Evolutionary conservation across 768 basidiomycete genomes (phyloP), one percentile per base, ranked within the genome.

Genomic region (Pleurotus giganteus): DNA sequence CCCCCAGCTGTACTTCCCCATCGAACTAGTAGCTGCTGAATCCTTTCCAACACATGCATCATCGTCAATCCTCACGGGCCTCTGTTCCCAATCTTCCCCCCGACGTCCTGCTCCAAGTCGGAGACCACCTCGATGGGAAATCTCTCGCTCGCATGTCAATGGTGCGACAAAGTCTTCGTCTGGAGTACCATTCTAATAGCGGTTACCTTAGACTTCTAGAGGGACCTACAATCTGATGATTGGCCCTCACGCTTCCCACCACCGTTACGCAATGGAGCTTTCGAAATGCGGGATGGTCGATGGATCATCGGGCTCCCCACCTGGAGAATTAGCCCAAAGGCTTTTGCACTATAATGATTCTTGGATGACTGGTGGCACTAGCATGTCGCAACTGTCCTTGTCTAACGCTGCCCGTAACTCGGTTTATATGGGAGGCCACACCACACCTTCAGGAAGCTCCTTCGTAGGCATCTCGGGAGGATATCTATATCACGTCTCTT

Each of bases 361-460:
- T 17, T 51, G 49, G 49, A 51, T 51, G 49, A 51, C 29, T 37
- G 49, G 49, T 26, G 49, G 49, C 12, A n/a, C 34, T n/a, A 51
- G 31, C 32, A 51, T 51, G 31, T 34, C 49, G 8, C 49, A 51
- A 29, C 23, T 51, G n/a, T 19, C 31, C 34, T 34, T 51, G 32
- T 21, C 29, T 6, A 29, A 17, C n/a, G 34, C 23, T 21, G 17
- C 9, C 21, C 49, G 17, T 4, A 34, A 37, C 32, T 36, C 49
- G 2, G 49, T 51, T 17, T 51, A 36, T 19, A 37, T 51, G 32
- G 49, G 49, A 11, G 34, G 32, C n/a, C 49, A 51, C 15, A 36
- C 17, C 19, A 28, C 27, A 13, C 49, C 49, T 37, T 17, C 34
- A 36, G 49, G 49, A 21, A 51, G 37, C 24, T 51, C 49, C 31